phyloP scores from a whole-genome alignment of 2,329 filamentous ascomycete genomes.

The Ascochyta rabiei region DNA sequence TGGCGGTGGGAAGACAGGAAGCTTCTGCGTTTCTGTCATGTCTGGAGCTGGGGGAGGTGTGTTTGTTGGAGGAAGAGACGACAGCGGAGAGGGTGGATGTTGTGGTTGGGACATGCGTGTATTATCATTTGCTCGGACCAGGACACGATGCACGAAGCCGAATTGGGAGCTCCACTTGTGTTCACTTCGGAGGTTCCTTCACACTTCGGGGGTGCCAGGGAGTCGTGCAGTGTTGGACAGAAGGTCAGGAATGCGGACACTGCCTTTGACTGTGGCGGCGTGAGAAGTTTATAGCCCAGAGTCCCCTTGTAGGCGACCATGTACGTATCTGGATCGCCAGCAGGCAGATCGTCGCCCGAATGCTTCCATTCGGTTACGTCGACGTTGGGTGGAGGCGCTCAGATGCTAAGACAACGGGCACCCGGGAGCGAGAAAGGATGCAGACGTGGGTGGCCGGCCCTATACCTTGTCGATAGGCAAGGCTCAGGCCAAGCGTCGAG shows the following conservation, averaged over 20 bases:
- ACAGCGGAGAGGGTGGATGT: constrained; percentile 47
- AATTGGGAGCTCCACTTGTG: constrained; percentile 47
- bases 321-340: constrained; percentile 49
- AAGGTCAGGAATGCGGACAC: constrained; percentile 48
- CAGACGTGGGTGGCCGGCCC: constrained; percentile 37
- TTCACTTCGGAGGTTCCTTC: constrained; percentile 44
- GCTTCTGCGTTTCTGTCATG: constrained; percentile 56
- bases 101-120: constrained; percentile 53
- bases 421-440: constrained; percentile 37
- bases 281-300: constrained; percentile 46
- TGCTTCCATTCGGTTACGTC: constrained; percentile 43
- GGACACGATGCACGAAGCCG: constrained; percentile 50
- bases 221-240: constrained; percentile 47
- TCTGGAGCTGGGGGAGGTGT: constrained; percentile 41
- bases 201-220: constrained; percentile 45
- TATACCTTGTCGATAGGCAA: constrained; percentile 36
- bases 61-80: constrained; percentile 51
- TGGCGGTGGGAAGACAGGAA: constrained; percentile 49
- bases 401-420: constrained; percentile 41
- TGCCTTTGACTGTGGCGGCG: constrained; percentile 48
- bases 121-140: constrained; percentile 50
- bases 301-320: constrained; percentile 39
- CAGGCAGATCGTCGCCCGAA: constrained; percentile 45
- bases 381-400: constrained; percentile 46
- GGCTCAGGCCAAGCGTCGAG: constrained; percentile 40